phyloP scores from a whole-genome alignment of 2,329 filamentous ascomycete genomes.

The Helotiales sp. region DNA sequence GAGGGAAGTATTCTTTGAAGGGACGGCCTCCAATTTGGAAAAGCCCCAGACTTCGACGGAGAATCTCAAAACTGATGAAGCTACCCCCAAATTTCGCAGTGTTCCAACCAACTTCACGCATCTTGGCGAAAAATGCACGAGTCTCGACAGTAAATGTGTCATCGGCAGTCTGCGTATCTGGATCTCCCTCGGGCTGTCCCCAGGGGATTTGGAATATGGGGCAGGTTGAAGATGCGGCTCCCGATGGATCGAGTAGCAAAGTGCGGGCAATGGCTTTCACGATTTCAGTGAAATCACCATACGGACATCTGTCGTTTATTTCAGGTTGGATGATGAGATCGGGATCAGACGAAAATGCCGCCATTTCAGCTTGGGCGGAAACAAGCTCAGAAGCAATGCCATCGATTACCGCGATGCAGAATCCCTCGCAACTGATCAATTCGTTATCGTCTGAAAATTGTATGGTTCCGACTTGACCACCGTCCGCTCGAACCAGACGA shows the following conservation, averaged over 20 bases:
- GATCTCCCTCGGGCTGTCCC: not conserved
- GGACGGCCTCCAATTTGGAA: not conserved
- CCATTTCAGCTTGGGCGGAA: not conserved
- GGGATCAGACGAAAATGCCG: not conserved
- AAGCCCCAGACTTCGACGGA: not conserved
- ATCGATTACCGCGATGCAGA: not conserved
- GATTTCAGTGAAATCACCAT: not conserved
- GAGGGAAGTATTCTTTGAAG: conserved; percentile 1
- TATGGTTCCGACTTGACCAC: not conserved
- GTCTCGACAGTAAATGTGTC: not conserved
- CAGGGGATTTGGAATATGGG: not conserved
- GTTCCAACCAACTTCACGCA: not conserved
- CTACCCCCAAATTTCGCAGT: not conserved
- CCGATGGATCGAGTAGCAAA: conserved; percentile 20
- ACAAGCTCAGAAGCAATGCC: not conserved
- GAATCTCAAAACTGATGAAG: not conserved
- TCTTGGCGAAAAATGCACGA: not conserved
- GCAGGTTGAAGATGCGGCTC: conserved; percentile 13
- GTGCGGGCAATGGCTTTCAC: conserved; percentile 6
- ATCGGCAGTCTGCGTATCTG: not conserved
- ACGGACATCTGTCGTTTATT: not conserved
- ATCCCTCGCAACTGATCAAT: not conserved
- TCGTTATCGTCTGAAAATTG: not conserved
- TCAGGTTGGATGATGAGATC: not conserved
- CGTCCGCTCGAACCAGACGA: not conserved